These are phyloP conservation scores for Sugiyamaella paludigena DNA, from an alignment of 1,139 yeast species.

Conservation along the genomic window DNA sequence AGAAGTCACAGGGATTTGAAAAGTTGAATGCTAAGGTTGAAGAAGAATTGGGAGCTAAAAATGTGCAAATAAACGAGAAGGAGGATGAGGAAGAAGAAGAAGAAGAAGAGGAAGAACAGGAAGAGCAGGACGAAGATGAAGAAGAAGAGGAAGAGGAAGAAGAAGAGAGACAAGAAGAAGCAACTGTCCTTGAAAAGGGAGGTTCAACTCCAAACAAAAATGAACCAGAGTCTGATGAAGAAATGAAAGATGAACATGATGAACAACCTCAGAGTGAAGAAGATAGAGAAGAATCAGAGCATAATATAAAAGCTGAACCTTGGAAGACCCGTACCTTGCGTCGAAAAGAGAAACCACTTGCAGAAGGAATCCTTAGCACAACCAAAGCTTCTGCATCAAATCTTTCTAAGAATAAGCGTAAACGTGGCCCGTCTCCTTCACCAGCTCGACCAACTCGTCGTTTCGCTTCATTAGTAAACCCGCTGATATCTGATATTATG, in stretches of 20 bases:
- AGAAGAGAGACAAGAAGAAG: constrained; percentile 8
- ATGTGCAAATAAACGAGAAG: constrained; percentile 8
- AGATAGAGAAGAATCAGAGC: neutral
- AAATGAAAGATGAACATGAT: constrained; percentile 3
- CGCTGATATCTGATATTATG: constrained; percentile 60
- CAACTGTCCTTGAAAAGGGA: constrained; percentile 10
- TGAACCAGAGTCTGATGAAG: constrained; percentile 13
- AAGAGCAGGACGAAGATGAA: constrained; percentile 11
- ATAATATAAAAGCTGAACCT: neutral
- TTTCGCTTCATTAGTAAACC: constrained; percentile 40
- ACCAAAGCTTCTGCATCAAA: neutral
- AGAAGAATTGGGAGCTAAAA: constrained; percentile 8
- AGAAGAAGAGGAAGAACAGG: constrained; percentile 23
- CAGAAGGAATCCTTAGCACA: constrained; percentile 1
- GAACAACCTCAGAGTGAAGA: constrained; percentile 11
- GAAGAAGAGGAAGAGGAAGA: constrained; percentile 11
- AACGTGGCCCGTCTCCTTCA: constrained; percentile 24
- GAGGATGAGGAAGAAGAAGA: constrained; percentile 24
- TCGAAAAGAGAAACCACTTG: constrained; percentile 1
- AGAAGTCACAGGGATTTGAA: constrained; percentile 1
- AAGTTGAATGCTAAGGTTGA: constrained; percentile 28
- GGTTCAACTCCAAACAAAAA: constrained; percentile 19
- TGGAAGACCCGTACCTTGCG: constrained; percentile 4
- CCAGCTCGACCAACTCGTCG: constrained; percentile 25
- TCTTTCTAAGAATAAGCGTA: constrained; percentile 15